These are phyloP conservation scores for Podila minutissima DNA, from an alignment of 192 early-diverging fungal species.

Conservation along the genomic window DNA sequence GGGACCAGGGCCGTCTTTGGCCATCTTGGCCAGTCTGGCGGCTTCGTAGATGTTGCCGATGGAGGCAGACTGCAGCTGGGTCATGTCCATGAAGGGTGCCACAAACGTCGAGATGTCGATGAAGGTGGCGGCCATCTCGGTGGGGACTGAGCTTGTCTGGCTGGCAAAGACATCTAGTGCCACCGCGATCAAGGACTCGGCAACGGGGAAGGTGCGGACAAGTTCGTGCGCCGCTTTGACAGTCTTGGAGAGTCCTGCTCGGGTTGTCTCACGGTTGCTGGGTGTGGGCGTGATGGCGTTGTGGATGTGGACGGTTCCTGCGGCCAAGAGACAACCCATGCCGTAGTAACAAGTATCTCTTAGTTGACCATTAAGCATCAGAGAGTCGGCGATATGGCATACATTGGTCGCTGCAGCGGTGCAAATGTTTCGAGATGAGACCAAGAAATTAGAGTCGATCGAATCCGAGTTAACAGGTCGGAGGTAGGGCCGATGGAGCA, in stretches of 20 bases:
- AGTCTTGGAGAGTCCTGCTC: slow-evolving; percentile 48
- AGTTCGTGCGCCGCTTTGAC: slow-evolving; percentile 47
- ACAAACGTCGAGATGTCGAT: slow-evolving; percentile 51
- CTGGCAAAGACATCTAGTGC: slow-evolving; percentile 49
- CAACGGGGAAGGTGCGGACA: slow-evolving; percentile 49
- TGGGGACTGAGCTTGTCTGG: slow-evolving; percentile 43
- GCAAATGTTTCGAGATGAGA: slow-evolving; percentile 51
- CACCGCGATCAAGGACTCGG: slow-evolving; percentile 45
- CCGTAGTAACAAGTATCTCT: slow-evolving; percentile 39
- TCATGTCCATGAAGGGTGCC: slow-evolving; percentile 44
- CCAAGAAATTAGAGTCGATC: slow-evolving; percentile 47
- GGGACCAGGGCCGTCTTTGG: slow-evolving; percentile 47
- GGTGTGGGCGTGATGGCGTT: slow-evolving; percentile 51
- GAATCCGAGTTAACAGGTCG: slow-evolving; percentile 44
- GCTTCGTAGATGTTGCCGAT: slow-evolving; percentile 50
- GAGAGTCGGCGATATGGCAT: slow-evolving; percentile 50
- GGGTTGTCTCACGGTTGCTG: slow-evolving; percentile 48
- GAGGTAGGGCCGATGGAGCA: slow-evolving; percentile 66
- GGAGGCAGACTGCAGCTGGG: slow-evolving; percentile 36
- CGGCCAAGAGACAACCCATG: slow-evolving; percentile 52
- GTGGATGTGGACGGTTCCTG: slow-evolving; percentile 54
- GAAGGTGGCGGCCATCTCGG: slow-evolving; percentile 52
- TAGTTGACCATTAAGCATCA: slow-evolving; percentile 49
- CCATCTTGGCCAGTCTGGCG: slow-evolving; percentile 40
- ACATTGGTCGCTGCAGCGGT: slow-evolving; percentile 53